These are phyloP conservation scores for Chalara sp. DNA, from an alignment of 2,329 filamentous ascomycete species.

Conservation along the genomic window DNA sequence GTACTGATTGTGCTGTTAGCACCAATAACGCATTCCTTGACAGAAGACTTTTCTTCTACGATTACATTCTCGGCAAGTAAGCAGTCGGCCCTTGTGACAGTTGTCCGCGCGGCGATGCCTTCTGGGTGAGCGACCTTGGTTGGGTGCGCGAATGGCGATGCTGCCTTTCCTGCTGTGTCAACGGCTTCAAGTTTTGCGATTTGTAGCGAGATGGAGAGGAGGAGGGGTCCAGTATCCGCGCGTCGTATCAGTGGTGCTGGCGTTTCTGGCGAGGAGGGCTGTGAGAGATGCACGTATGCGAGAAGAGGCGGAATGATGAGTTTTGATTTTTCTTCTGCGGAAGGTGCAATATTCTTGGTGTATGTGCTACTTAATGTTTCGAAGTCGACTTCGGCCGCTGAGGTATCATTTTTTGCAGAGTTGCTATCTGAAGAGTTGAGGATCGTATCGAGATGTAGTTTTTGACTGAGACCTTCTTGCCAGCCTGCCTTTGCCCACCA, in stretches of 20 bases:
- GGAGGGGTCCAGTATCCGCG: conserved; percentile 78
- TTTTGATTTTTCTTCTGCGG: conserved; percentile 14
- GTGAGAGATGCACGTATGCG: conserved; percentile 68
- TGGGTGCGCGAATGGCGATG: conserved; percentile 70
- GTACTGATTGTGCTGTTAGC: conserved; percentile 79
- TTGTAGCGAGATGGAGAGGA: conserved; percentile 75
- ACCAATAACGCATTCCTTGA: conserved; percentile 88
- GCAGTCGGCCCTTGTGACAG: conserved; percentile 74
- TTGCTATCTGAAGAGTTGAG: conserved; percentile 39
- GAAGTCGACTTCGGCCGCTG: conserved; percentile 23
- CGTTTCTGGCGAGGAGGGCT: conserved; percentile 29
- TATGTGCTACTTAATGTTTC: conserved; percentile 24
- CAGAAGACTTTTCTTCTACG: conserved; percentile 81
- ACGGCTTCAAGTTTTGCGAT: conserved; percentile 76
- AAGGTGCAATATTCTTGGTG: conserved; percentile 13
- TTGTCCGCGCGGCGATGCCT: conserved; percentile 72
- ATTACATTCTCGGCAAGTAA: conserved; percentile 84
- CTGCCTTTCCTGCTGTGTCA: conserved; percentile 51
- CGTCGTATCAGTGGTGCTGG: conserved; percentile 67
- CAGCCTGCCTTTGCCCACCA: conserved; percentile 95
- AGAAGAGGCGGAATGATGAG: conserved; percentile 65
- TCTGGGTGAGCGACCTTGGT: conserved; percentile 79
- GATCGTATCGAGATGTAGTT: conserved; percentile 65
- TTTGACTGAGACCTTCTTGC: conserved; percentile 75
- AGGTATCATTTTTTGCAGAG: conserved; percentile 19